Percentiles rank a stretch among this genome's conserved stretches.
Conservation (phyloP, 805 yeast species). For the Ogataea pignaliae region DNA sequence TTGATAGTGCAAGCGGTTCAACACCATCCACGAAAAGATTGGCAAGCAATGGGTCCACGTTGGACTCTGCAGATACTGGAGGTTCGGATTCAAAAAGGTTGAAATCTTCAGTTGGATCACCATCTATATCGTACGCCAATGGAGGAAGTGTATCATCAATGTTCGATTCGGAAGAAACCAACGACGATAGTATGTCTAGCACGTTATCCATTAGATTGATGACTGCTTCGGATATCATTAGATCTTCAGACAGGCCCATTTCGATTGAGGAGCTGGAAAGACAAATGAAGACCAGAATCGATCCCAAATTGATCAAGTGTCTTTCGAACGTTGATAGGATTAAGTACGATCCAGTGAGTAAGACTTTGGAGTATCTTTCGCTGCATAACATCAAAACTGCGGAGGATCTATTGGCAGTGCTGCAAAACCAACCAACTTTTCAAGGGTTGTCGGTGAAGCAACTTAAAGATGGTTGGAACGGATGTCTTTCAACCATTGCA, state of each 20-base stretch:
- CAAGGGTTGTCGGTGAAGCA: conserved; percentile 79
- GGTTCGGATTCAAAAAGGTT: conserved; percentile 11
- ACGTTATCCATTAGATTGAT: conserved; percentile 78
- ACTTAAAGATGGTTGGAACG: conserved; percentile 89
- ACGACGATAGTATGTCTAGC: not conserved
- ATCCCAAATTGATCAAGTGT: conserved; percentile 61
- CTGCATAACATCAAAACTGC: conserved; percentile 81
- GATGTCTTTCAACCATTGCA: conserved; percentile 73
- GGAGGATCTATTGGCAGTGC: conserved; percentile 67
- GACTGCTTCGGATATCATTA: conserved; percentile 88
- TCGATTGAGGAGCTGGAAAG: conserved; percentile 59
- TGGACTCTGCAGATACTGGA: conserved; percentile 10
- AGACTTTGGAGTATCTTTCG: conserved; percentile 82
- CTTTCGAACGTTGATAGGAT: conserved; percentile 75
- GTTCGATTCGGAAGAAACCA: no score
- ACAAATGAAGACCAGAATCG: conserved; percentile 60
- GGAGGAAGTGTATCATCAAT: no score
- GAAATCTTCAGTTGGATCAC: conserved; percentile 2
- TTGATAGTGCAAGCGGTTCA: conserved; percentile 7
- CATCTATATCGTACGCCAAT: no score
- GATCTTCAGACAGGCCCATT: conserved; percentile 65
- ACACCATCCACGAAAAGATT: conserved; percentile 7
- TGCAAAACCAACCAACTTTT: conserved; percentile 79
- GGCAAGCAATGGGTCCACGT: conserved; percentile 2
- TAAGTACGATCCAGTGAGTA: conserved; percentile 53